phyloP scores from a whole-genome alignment of 177 flowering plant species.

The Vitis hybrid region DNA sequence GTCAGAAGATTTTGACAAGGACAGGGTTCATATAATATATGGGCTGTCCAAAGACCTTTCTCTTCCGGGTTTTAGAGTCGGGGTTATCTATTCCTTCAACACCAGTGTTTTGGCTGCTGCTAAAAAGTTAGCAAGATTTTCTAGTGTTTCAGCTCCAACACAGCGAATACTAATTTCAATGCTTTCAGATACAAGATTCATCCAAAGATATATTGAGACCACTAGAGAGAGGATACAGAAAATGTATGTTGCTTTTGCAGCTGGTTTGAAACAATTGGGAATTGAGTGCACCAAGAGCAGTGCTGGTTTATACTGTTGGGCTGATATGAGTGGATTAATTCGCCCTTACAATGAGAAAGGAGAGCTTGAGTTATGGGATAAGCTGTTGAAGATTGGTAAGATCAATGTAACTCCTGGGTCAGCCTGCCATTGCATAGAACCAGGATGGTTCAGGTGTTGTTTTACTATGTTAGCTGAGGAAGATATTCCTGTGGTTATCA shows the following conservation, averaged over 20 bases:
- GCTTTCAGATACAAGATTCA: conserved; percentile 42
- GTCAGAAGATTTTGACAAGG: conserved; percentile 32
- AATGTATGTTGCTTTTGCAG: conserved; percentile 30
- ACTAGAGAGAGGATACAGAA: conserved; percentile 24
- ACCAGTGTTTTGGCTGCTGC: conserved; percentile 38
- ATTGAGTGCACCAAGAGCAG: conserved; percentile 36
- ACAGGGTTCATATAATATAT: conserved; percentile 44
- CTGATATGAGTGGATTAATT: conserved; percentile 41
- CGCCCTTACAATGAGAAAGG: conserved; percentile 39
- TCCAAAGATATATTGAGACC: conserved; percentile 28
- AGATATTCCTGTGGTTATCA: conserved; percentile 38
- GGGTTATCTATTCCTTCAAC: conserved; percentile 40
- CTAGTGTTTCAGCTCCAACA: conserved; percentile 36
- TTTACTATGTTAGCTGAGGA: conserved; percentile 32
- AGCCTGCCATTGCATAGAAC: conserved; percentile 54
- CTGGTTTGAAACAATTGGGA: conserved; percentile 32
- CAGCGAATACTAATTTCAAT: conserved; percentile 35
- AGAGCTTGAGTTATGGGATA: conserved; percentile 44
- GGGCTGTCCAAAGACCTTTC: conserved; percentile 58
- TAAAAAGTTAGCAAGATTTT: conserved; percentile 38
- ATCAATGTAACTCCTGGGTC: conserved; percentile 51
- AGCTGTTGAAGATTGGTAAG: conserved; percentile 40
- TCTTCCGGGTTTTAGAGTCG: conserved; percentile 49
- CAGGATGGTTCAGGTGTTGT: conserved; percentile 55
- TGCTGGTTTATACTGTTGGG: conserved; percentile 51